Percentiles rank a stretch among this genome's conserved stretches.
Evolutionary conservation across 805 yeast species (phyloP).

Genomic region (Candida suzukii): DNA sequence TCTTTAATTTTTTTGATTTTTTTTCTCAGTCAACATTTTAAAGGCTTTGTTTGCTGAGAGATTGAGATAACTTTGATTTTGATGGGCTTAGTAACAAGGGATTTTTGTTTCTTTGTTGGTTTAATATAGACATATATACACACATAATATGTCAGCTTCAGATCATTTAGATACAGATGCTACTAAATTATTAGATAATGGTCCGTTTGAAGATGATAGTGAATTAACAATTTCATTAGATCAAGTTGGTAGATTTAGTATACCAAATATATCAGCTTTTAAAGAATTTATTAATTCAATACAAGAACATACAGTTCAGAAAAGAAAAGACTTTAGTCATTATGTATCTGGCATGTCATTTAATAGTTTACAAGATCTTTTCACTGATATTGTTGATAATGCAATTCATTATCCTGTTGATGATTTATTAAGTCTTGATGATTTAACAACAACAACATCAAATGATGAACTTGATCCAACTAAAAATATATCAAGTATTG

Average conservation of each 20-base stretch:
- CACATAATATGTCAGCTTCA: too few species aligned
- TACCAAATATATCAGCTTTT: conserved; percentile 21
- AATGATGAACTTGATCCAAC: conserved; percentile 2
- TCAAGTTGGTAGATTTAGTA: conserved; percentile 37
- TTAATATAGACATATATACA: too few species aligned
- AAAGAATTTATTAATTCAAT: conserved; percentile 3
- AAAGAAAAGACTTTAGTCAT: background rate
- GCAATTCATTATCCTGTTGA: conserved; percentile 45
- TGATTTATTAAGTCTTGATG: conserved; percentile 24
- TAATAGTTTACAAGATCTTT: conserved; percentile 3
- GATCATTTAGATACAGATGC: too few species aligned
- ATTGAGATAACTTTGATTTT: too few species aligned
- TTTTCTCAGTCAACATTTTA: too few species aligned
- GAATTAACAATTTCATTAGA: conserved; percentile 42
- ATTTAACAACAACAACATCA: conserved; percentile 9
- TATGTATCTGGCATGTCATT: background rate
- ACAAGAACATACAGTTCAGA: background rate
- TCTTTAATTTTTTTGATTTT: too few species aligned
- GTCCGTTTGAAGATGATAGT: conserved; percentile 24
- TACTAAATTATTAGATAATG: too few species aligned
- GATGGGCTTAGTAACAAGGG: too few species aligned
- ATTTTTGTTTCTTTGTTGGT: too few species aligned
- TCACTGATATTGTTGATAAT: conserved; percentile 36
- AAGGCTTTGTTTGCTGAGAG: too few species aligned
- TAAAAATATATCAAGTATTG: background rate